These are phyloP conservation scores for Meyerozyma elateridarum DNA, from an alignment of 1,139 yeast genomes.

Conservation along the genomic window DNA sequence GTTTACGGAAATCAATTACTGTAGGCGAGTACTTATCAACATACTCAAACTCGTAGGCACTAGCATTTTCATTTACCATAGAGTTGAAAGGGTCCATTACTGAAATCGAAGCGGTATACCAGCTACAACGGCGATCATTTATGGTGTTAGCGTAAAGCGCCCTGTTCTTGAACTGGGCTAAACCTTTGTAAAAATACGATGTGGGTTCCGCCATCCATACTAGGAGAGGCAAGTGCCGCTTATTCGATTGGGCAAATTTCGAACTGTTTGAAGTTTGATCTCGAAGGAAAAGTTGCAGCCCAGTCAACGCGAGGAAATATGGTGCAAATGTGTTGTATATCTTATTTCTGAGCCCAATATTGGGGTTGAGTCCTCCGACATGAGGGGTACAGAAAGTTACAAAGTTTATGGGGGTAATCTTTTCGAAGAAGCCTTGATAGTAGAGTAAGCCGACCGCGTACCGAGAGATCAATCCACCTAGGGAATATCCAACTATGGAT, in stretches of 20 bases:
- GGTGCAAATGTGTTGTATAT: conserved; percentile 62
- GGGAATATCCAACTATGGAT: conserved; percentile 74
- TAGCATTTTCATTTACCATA: conserved; percentile 33
- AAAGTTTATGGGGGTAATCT: conserved; percentile 51
- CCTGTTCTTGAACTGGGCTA: conserved; percentile 46
- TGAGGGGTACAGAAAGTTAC: conserved; percentile 81
- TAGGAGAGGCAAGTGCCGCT: conserved; percentile 44
- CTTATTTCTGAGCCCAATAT: conserved; percentile 29
- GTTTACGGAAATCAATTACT: conserved; percentile 44
- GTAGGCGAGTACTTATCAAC: conserved; percentile 49
- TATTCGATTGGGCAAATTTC: conserved; percentile 8
- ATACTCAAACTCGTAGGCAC: conserved; percentile 40
- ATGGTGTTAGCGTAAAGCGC: conserved; percentile 69
- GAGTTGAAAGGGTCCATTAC: conserved; percentile 57
- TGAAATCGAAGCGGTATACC: conserved; percentile 77
- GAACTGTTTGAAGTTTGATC: conserved; percentile 27
- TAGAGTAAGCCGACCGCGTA: conserved; percentile 71
- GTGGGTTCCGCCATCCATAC: conserved; percentile 59
- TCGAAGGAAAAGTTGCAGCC: conserved; percentile 63
- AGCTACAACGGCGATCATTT: conserved; percentile 74
- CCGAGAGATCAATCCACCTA: conserved; percentile 77
- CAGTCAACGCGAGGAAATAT: conserved; percentile 60
- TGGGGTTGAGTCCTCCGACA: conserved; percentile 67
- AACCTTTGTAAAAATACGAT: conserved; percentile 56
- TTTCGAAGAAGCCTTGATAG: conserved; percentile 48